Base-by-base conservation (phyloP, 768 basidiomycete genomes). In the Tylopilus plumbeoviolaceoides region DNA sequence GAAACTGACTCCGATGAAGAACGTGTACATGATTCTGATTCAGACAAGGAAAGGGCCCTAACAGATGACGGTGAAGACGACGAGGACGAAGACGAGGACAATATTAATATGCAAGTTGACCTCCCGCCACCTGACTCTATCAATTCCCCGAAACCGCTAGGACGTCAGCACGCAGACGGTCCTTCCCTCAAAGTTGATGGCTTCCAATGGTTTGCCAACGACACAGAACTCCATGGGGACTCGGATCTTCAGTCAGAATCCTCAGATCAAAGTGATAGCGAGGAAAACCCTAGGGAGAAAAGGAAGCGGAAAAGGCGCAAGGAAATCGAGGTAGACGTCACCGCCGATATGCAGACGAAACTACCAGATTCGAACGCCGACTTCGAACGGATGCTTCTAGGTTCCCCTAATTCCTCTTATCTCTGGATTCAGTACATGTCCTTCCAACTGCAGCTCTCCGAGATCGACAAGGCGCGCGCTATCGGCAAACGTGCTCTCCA, bases 381-480 rank as follows among this genome's bases (percentile, higher is more conserved):
- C 68, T 99, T 98, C 61, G 97, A 99, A 70, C 83, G 97, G 12
- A 73, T 91, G 33, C 79, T 99, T 43, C 78, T 98, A 36, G 91
- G 91, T 27, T 94, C 95, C 0, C 95, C 97, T 2, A 93, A 97
- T 66, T 98, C 95, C 7, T 98, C 97, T 0, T 97, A 89, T 72
- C 79, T 98, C 31, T 99, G 97, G 97, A 86, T 99, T 53, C 95
- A 98, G 69, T 99, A 94, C 70, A 98, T 99, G 93, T 95, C 97
- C 9, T 95, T 98, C 82, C 92, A 95, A 63, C 76, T 98, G 11
- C 93, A 93, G 59, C 80, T 99, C n/a, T 91, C 95, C 28, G 95
- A 99, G 71, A 75, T 97, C 50, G 95, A 94, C 62, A 97, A 95
- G 70, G 97, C 95, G 14, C 81, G 93, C 41, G 85, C 89, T 66